A percentile compares a stretch with the other conserved stretches of the same genome.
These are phyloP conservation scores for Arthroderma sp. DNA, from an alignment of 2,329 filamentous ascomycete genomes.

Conservation along the genomic window DNA sequence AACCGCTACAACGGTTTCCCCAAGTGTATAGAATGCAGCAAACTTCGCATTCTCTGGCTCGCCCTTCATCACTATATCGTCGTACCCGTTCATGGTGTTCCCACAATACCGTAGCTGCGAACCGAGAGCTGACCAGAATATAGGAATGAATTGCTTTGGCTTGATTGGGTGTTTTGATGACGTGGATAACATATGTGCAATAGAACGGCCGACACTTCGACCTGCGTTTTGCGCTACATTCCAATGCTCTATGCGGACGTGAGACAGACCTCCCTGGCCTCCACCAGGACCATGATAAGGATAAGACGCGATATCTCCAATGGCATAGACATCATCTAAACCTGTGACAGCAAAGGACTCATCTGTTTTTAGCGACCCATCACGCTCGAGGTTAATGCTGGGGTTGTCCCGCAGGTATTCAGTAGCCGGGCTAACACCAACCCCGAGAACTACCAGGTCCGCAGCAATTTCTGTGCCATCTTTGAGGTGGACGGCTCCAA, in stretches of 20 bases:
- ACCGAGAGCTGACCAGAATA: conserved; percentile 94
- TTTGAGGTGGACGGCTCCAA: conserved; percentile 70
- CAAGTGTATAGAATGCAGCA: conserved; percentile 76
- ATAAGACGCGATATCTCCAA: conserved; percentile 90
- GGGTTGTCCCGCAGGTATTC: conserved; percentile 64
- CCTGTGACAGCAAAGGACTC: conserved; percentile 65
- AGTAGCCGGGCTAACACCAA: conserved; percentile 77
- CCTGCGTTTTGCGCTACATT: conserved; percentile 93
- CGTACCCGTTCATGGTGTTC: conserved; percentile 68
- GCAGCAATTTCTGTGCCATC: conserved; percentile 74
- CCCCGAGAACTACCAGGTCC: conserved; percentile 81
- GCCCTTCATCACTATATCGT: conserved; percentile 71
- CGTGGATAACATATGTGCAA: conserved; percentile 44
- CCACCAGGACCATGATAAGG: conserved; percentile 86
- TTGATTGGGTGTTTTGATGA: conserved; percentile 29
- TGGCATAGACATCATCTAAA: conserved; percentile 71
- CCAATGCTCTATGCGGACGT: conserved; percentile 90
- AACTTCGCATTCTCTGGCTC: conserved; percentile 68
- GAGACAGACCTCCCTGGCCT: conserved; percentile 42
- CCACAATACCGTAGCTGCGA: conserved; percentile 87
- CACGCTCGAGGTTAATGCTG: conserved; percentile 56
- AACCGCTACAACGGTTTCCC: conserved; percentile 76
- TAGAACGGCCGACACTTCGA: conserved; percentile 63
- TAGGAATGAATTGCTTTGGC: conserved; percentile 66
- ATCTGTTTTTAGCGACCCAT: conserved; percentile 75